Evolutionary conservation across 768 basidiomycete genomes (phyloP).

Genomic region (Leccinum rimulosum): DNA sequence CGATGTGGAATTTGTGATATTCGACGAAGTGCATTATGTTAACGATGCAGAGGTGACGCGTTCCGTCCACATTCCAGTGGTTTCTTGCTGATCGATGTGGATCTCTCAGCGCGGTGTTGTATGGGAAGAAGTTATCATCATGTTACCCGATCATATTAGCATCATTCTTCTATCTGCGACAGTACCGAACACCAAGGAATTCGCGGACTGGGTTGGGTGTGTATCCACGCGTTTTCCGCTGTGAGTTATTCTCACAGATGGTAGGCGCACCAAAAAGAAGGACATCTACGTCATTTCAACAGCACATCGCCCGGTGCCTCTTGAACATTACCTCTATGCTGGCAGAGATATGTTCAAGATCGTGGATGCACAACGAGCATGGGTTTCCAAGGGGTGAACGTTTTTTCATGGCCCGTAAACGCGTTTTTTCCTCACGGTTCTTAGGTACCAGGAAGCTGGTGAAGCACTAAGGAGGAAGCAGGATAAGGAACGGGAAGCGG

Average conservation of each 20-base stretch:
- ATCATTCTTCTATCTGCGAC: conserved; percentile 97
- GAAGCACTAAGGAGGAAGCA: conserved; percentile 91
- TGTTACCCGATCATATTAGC: conserved; percentile 98
- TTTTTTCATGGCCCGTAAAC: background rate
- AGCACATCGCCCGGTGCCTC: conserved; percentile 90
- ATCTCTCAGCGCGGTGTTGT: conserved; percentile 85
- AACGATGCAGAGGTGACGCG: conserved; percentile 90
- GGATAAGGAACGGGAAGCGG: conserved; percentile 96
- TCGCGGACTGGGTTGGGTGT: conserved; percentile 99
- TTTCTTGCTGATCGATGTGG: conserved; percentile 14
- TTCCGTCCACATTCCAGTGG: conserved; percentile 3
- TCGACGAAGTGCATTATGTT: conserved; percentile 99
- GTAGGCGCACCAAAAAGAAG: conserved; percentile 96
- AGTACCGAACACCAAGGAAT: conserved; percentile 96
- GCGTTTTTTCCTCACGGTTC: conserved; percentile 2
- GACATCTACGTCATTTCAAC: conserved; percentile 99
- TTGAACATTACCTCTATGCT: conserved; percentile 96
- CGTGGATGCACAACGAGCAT: conserved; percentile 72
- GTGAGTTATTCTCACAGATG: conserved; percentile 6
- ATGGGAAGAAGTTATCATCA: conserved; percentile 99
- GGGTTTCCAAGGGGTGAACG: conserved; percentile 71
- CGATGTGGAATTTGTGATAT: conserved; percentile 99
- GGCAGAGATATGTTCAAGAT: conserved; percentile 93
- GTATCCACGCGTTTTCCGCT: conserved; percentile 26
- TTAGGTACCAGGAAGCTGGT: conserved; percentile 85